Base-by-base conservation (phyloP, 202 grass and related monocot species). In the Zoysia matrella region DNA sequence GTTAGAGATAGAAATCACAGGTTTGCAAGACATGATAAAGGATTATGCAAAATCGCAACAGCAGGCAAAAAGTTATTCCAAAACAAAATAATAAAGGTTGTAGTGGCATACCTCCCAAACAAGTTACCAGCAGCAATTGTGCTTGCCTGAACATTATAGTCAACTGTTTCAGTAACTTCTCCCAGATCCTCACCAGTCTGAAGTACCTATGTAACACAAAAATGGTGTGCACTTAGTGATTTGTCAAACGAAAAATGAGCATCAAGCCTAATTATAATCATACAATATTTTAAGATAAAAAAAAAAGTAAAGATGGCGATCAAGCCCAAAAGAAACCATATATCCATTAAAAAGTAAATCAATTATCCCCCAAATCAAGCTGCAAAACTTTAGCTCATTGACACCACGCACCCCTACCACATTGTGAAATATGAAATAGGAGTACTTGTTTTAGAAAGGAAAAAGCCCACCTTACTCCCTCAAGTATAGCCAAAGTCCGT, bases 101-200 rank as follows among this genome's bases (percentile, higher is more conserved):
- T 6, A 84, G 52, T 50, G 42, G 22, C 40, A 84, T 76, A 98
- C 95, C 92, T 93, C 82, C 95, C 95, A 85, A 98, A 98, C 72
- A 98, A 93, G 74, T 98, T 98, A 58, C 92, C 95, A 77, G 95
- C 95, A 63, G 88, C 76, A 80, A 98, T 88, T 78, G 95, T 95
- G 54, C 85, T 89, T 69, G 88, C 90, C 65, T 98, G 90, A 85
- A 98, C 92, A 89, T 91, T 95, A 91, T 95, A 95, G 79, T 98
- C 95, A 77, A 98, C 92, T 75, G 92, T 98, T 88, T 98, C 92
- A 43, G 95, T 98, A 76, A 98, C 95, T 85, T 98, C 95, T 45
- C 95, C 95, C 16, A 98, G 81, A 86, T 98, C 95, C 80, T 98
- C 95, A 77, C 92, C 95, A 58, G 95, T 98, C 82, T 98, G 92